These are phyloP conservation scores for Triangularia verruculosa DNA, from an alignment of 2,329 filamentous ascomycete genomes.

Conservation along the genomic window DNA sequence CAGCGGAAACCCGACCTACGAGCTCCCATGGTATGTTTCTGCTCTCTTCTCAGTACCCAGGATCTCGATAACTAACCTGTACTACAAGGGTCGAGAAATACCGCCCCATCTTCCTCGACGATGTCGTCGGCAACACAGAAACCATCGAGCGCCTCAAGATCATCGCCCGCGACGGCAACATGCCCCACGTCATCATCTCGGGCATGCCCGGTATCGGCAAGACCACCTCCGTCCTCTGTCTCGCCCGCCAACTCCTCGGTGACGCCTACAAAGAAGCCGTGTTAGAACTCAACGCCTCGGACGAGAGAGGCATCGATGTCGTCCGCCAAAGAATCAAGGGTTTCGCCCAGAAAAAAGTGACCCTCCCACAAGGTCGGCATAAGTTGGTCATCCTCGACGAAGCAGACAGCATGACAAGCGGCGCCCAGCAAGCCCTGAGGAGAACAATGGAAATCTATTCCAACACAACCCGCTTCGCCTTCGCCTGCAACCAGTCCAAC, in stretches of 20 bases:
- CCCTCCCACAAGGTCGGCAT: constrained; percentile 82
- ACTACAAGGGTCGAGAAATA: constrained; percentile 91
- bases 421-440: constrained; percentile 90
- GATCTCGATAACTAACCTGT: not conserved
- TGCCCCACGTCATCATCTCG: constrained; percentile 99
- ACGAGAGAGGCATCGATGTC: constrained; percentile 95
- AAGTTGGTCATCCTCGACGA: constrained; percentile 98
- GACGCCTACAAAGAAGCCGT: constrained; percentile 97
- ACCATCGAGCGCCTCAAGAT: constrained; percentile 97
- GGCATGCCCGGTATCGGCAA: constrained; percentile 99
- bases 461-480: constrained; percentile 92
- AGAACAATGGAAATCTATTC: constrained; percentile 99
- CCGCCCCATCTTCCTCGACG: constrained; percentile 88
- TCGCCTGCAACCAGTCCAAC: constrained; percentile 97
- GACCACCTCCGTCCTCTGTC: constrained; percentile 90
- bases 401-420: constrained; percentile 96
- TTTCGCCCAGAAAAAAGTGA: constrained; percentile 98
- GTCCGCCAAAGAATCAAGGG: constrained; percentile 97
- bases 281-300: constrained; percentile 90
- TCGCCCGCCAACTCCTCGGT: constrained; percentile 86
- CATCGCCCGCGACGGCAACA: constrained; percentile 97
- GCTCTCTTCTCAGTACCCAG: not conserved
- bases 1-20: constrained; percentile 59
- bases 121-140: constrained; percentile 96
- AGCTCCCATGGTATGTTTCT: constrained; percentile 68